Percentiles rank a stretch among this genome's conserved stretches.
phyloP scores from a whole-genome alignment of 108 stramenopile genomes.

The Craspedostauros australis region DNA sequence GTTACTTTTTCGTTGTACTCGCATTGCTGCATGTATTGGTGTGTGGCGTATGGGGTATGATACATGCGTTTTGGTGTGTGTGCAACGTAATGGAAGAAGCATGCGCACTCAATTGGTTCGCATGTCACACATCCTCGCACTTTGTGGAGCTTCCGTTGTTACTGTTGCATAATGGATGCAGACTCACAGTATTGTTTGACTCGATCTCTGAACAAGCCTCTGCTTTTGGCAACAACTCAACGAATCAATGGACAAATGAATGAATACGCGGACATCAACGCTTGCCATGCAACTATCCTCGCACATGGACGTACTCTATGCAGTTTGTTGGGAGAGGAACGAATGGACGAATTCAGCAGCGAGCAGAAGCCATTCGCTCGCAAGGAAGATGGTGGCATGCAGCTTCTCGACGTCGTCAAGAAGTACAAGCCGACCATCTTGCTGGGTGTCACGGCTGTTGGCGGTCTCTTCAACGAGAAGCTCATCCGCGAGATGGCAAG shows the following conservation, averaged over 20 bases:
- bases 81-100: too few species aligned
- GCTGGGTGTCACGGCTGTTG: conserved; percentile 89
- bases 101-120: too few species aligned
- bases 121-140: too few species aligned
- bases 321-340: conserved; percentile 59
- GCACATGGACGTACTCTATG: background rate
- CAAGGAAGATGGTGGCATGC: conserved; percentile 52
- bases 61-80: too few species aligned
- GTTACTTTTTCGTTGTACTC: background rate
- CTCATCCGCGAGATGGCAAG: conserved; percentile 66
- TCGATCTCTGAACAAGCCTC: too few species aligned
- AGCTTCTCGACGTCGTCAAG: conserved; percentile 58
- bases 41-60: too few species aligned
- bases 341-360: conserved; percentile 41
- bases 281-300: background rate
- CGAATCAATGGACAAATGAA: too few species aligned
- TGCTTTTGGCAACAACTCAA: too few species aligned
- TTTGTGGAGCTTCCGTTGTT: background rate
- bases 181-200: background rate
- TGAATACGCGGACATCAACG: background rate
- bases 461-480: conserved; percentile 69
- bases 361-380: conserved; percentile 75
- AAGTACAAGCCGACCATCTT: conserved; percentile 90
- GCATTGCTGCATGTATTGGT: too few species aligned
- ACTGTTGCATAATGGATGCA: background rate